These are phyloP conservation scores for Scortechinia acanthostroma DNA, from an alignment of 2,329 filamentous ascomycete species.

Conservation along the genomic window DNA sequence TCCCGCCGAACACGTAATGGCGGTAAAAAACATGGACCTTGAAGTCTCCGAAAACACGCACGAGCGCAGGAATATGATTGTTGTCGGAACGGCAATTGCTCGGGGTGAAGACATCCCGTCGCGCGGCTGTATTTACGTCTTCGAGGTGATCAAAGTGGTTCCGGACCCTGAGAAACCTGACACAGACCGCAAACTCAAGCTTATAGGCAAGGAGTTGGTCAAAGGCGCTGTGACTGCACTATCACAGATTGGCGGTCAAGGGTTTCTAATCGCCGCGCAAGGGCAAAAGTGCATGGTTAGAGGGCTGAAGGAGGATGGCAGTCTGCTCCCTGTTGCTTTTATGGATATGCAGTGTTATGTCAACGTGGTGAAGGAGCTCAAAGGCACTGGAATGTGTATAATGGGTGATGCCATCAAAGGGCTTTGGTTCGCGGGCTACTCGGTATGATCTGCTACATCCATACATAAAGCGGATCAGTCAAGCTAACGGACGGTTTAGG, in stretches of 20 bases:
- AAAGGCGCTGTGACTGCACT: constrained; percentile 60
- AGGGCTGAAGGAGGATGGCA: constrained; percentile 62
- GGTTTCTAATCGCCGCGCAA: constrained; percentile 45
- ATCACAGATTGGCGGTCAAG: constrained; percentile 49
- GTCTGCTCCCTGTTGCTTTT: constrained; percentile 60
- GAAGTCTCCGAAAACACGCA: constrained; percentile 60
- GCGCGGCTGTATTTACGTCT: constrained; percentile 56
- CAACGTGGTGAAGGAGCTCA: constrained; percentile 49
- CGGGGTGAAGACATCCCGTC: constrained; percentile 58
- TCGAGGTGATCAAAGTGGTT: constrained; percentile 61
- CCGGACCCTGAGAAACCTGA: constrained; percentile 56
- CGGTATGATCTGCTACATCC: too few species aligned
- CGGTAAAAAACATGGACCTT: constrained; percentile 48
- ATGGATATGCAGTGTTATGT: constrained; percentile 66
- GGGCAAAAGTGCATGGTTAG: constrained; percentile 65
- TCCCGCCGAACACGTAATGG: background rate
- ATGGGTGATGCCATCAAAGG: constrained; percentile 61
- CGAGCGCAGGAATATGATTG: constrained; percentile 49
- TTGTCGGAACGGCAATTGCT: constrained; percentile 51
- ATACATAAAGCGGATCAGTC: too few species aligned
- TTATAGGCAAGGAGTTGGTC: constrained; percentile 56
- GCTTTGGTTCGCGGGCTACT: constrained; percentile 63
- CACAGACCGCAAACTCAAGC: constrained; percentile 50
- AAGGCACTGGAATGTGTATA: constrained; percentile 43
- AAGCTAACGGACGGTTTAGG: constrained; percentile 14